A percentile compares a stretch with the other conserved stretches of the same genome.
These are phyloP conservation scores for Lupinus albus DNA, from an alignment of 306 rosid genomes.

Conservation along the genomic window DNA sequence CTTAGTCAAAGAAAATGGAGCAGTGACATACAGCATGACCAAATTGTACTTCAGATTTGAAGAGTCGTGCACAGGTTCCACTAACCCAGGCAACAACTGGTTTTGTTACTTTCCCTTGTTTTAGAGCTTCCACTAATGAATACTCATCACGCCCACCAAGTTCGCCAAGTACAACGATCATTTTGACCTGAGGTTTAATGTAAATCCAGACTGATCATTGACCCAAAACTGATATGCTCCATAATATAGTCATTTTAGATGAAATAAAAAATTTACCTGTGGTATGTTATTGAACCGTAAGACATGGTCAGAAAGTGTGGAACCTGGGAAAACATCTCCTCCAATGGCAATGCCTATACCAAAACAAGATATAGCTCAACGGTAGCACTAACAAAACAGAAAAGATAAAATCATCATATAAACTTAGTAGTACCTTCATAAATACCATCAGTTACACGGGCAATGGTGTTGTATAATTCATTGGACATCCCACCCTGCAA, in stretches of 20 bases:
- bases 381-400: constrained; percentile 13
- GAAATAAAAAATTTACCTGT: constrained; percentile 50
- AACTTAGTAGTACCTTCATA: constrained; percentile 70
- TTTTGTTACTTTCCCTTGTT: constrained; percentile 89
- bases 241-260: constrained; percentile 3
- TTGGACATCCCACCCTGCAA: constrained; percentile 99
- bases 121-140: constrained; percentile 91
- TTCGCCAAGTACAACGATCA: constrained; percentile 97
- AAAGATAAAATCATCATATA: constrained; percentile 37
- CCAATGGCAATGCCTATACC: constrained; percentile 93
- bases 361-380: constrained; percentile 41
- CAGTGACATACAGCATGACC: constrained; percentile 93
- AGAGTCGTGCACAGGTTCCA: constrained; percentile 96
- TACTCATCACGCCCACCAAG: constrained; percentile 98
- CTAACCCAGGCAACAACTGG: constrained; percentile 99
- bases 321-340: constrained; percentile 99
- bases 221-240: constrained; percentile 23
- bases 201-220: constrained; percentile 37
- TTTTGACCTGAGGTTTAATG: constrained; percentile 65
- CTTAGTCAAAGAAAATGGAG: constrained; percentile 31
- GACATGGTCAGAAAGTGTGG: constrained; percentile 97
- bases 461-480: constrained; percentile 85
- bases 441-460: constrained; percentile 96
- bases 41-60: constrained; percentile 99
- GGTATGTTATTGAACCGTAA: constrained; percentile 98